Percentiles rank a stretch among this genome's conserved stretches.
phyloP scores from a whole-genome alignment of 78 protist genomes.

The Polysphondylium violaceum region DNA sequence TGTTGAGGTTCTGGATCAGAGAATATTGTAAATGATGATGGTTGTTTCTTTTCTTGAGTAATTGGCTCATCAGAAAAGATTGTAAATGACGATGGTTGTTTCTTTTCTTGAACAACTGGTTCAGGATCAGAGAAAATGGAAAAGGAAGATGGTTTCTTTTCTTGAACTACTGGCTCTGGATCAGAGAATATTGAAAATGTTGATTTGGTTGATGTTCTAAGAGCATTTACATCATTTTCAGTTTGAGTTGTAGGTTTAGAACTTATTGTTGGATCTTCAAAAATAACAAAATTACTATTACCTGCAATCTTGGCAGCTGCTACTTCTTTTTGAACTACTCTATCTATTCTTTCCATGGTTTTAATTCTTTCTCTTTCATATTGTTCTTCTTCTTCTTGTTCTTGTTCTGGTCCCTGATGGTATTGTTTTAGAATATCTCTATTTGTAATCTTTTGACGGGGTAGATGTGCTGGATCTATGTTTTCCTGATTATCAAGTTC shows the following conservation, averaged over 20 bases:
- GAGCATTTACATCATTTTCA: too few species aligned
- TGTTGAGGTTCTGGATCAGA: not conserved
- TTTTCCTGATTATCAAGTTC: constrained; percentile 7
- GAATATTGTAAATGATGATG: not conserved
- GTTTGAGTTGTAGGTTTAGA: too few species aligned
- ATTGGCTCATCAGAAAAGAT: not conserved
- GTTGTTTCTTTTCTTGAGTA: not conserved
- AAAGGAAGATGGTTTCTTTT: not conserved
- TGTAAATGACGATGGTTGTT: constrained; percentile 7
- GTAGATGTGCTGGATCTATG: not conserved
- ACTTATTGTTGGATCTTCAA: too few species aligned
- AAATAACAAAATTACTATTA: too few species aligned
- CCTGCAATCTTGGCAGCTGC: constrained; percentile 5
- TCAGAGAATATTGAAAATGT: constrained; percentile 12
- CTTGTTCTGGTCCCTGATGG: not conserved
- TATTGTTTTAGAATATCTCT: constrained; percentile 19
- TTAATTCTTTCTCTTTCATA: constrained; percentile 29
- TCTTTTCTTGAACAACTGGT: not conserved
- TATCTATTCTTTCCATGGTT: constrained; percentile 35
- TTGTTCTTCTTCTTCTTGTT: not conserved
- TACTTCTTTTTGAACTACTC: not conserved
- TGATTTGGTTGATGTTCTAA: not conserved
- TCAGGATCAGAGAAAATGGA: not conserved
- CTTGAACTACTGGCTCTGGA: not conserved
- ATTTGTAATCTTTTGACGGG: not conserved